Conservation (phyloP, 805 yeast species). For the Saturnispora besseyi region DNA sequence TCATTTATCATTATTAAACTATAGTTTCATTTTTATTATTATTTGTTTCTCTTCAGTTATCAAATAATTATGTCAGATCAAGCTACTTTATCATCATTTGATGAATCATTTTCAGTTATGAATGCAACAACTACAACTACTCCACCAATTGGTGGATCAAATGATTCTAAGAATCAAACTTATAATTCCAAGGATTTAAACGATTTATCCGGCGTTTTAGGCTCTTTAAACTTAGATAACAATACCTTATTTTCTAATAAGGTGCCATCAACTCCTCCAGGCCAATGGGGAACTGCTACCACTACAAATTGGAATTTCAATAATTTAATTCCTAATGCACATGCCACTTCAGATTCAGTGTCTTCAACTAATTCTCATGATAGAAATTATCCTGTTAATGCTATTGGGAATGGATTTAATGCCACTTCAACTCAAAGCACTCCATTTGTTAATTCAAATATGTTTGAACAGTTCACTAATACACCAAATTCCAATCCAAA, state of each 20-base stretch:
- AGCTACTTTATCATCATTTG: slow-evolving; percentile 27
- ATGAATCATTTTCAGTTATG: slow-evolving; percentile 22
- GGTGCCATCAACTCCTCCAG: slow-evolving; percentile 24
- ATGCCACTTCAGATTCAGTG: slow-evolving; percentile 10
- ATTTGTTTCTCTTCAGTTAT: not conserved
- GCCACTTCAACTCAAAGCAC: slow-evolving; percentile 2
- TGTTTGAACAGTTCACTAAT: slow-evolving; percentile 4
- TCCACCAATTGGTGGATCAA: slow-evolving; percentile 25
- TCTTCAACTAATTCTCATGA: slow-evolving; percentile 9
- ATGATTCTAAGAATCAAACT: slow-evolving; percentile 11
- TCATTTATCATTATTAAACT: not conserved
- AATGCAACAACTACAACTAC: slow-evolving; percentile 22
- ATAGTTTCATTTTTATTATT: not conserved
- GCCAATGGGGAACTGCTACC: slow-evolving; percentile 13
- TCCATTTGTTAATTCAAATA: not conserved
- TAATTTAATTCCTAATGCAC: slow-evolving; percentile 13
- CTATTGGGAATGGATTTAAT: slow-evolving; percentile 4
- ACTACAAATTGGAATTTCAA: slow-evolving; percentile 12
- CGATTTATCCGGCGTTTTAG: slow-evolving; percentile 42
- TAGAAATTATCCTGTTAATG: not conserved
- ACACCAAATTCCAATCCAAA: slow-evolving; percentile 1
- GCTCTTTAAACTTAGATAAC: slow-evolving; percentile 35
- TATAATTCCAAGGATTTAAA: slow-evolving; percentile 19
- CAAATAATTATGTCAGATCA: slow-evolving; percentile 25
- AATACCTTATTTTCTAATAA: slow-evolving; percentile 16